These are phyloP conservation scores for Clonostachys solani DNA, from an alignment of 2,329 filamentous ascomycete genomes.

Conservation along the genomic window DNA sequence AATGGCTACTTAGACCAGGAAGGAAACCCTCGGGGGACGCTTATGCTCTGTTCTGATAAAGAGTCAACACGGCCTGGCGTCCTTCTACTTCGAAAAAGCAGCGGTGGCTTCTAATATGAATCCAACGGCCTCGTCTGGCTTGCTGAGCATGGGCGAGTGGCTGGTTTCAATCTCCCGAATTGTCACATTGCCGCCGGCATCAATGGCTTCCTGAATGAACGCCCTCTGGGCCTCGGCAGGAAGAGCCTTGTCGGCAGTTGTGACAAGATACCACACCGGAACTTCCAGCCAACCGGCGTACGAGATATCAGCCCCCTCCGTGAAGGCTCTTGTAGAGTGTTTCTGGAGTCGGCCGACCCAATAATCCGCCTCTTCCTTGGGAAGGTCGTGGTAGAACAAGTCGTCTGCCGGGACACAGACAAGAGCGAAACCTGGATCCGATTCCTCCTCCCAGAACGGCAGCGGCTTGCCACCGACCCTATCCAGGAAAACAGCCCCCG, in stretches of 20 bases:
- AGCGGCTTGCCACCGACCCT: slow-evolving; percentile 33
- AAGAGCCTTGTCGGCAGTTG: slow-evolving; percentile 31
- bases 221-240: slow-evolving; percentile 32
- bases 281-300: slow-evolving; percentile 44
- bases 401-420: slow-evolving; percentile 28
- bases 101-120: slow-evolving; percentile 19
- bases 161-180: slow-evolving; percentile 34
- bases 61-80: no score
- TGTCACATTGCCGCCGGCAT: slow-evolving; percentile 25
- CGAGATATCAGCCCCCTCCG: slow-evolving; percentile 33
- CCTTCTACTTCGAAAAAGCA: background rate
- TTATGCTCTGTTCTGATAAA: no score
- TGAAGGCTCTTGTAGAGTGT: slow-evolving; percentile 36
- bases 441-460: slow-evolving; percentile 31
- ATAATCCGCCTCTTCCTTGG: slow-evolving; percentile 30
- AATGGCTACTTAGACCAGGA: no score
- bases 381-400: slow-evolving; percentile 46
- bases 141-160: slow-evolving; percentile 45
- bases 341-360: slow-evolving; percentile 33
- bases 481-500: slow-evolving; percentile 33
- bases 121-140: slow-evolving; percentile 28
- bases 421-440: slow-evolving; percentile 32
- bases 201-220: slow-evolving; percentile 28
- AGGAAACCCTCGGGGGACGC: no score
- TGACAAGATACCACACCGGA: slow-evolving; percentile 39